Conservation (phyloP, 2,329 filamentous ascomycete genomes). For the Raffaelea albimanens region DNA sequence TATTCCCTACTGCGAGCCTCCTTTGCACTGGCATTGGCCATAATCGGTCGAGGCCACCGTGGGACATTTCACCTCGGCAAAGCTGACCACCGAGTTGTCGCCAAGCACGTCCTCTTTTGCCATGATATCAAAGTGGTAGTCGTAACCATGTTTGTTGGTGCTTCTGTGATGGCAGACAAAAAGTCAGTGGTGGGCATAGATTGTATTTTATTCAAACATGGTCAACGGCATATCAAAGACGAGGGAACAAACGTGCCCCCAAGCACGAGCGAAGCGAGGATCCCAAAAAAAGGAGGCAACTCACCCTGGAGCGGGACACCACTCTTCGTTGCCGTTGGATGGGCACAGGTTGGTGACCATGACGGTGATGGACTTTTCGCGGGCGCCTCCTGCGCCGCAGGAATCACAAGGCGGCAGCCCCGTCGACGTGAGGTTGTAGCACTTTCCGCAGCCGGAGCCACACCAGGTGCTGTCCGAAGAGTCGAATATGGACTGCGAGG, state of each 20-base stretch:
- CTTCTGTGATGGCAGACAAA: no score
- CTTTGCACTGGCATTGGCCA: no score
- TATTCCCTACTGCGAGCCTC: no score
- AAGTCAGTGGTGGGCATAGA: no score
- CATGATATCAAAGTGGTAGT: constrained; percentile 27
- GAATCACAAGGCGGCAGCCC: constrained; percentile 14
- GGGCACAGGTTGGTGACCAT: constrained; percentile 27
- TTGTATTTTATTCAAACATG: no score
- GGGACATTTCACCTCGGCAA: constrained; percentile 16
- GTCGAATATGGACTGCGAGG: constrained; percentile 17
- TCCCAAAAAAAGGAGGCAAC: no score
- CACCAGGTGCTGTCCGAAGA: constrained; percentile 15
- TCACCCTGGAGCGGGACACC: constrained; percentile 19
- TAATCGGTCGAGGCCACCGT: no score
- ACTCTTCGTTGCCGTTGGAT: constrained; percentile 22
- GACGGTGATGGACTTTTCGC: constrained; percentile 18
- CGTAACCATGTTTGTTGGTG: constrained; percentile 22
- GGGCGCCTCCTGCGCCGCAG: constrained; percentile 15
- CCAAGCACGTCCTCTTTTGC: constrained; percentile 21
- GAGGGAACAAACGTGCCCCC: no score
- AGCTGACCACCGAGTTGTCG: constrained; percentile 23
- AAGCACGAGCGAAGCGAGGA: no score
- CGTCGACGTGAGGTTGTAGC: constrained; percentile 20
- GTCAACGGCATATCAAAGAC: no score
- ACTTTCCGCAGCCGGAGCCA: constrained; percentile 19